These are phyloP conservation scores for Heliamphora exappendiculata DNA, from an alignment of 148 eudicot genomes.

Conservation along the genomic window DNA sequence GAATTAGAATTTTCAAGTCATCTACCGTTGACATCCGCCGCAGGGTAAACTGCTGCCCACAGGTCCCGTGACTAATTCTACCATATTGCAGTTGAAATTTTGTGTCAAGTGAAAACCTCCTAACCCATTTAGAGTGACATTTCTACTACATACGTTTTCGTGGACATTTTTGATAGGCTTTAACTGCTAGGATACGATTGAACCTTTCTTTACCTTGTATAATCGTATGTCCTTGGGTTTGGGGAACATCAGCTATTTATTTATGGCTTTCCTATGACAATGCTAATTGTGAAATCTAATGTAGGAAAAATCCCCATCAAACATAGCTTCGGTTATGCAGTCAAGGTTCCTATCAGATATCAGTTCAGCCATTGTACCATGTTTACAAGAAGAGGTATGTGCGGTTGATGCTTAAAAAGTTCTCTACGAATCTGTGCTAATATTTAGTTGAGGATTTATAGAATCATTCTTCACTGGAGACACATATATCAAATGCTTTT, in stretches of 20 bases:
- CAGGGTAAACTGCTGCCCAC: no score
- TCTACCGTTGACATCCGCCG: no score
- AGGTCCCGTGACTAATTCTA: no score
- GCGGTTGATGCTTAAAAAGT: background rate
- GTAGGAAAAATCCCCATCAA: conserved; percentile 11
- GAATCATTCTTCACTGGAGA: conserved; percentile 19
- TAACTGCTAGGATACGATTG: background rate
- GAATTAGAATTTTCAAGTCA: no score
- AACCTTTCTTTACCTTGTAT: background rate
- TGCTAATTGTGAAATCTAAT: conserved; percentile 5
- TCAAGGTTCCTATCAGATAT: conserved; percentile 12
- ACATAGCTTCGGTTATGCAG: conserved; percentile 9
- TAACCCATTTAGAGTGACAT: background rate
- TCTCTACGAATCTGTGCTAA: background rate
- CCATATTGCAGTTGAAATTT: background rate
- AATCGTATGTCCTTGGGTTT: background rate
- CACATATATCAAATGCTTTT: conserved; percentile 8
- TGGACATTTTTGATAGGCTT: background rate
- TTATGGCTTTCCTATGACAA: conserved; percentile 2
- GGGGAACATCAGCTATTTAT: background rate
- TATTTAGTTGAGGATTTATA: background rate
- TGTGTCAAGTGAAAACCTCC: background rate
- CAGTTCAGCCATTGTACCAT: conserved; percentile 14
- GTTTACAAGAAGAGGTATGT: conserved; percentile 26
- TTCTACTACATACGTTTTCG: background rate